Conservation (phyloP, 805 yeast genomes). For the Candida odintsovae region DNA sequence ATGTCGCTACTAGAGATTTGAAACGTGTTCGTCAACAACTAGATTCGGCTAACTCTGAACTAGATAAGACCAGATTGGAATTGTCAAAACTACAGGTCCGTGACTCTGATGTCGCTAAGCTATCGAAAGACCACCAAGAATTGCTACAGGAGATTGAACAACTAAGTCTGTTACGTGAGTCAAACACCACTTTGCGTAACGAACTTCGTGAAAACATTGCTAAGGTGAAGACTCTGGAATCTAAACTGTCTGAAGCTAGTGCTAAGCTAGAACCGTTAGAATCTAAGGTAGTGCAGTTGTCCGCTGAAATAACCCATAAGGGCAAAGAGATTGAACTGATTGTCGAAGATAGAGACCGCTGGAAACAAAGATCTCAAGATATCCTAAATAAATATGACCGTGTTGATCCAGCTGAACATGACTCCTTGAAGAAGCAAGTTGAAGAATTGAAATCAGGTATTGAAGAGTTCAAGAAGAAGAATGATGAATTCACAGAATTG, state of each 20-base stretch:
- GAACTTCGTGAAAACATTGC: slow-evolving; percentile 34
- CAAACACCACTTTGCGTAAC: slow-evolving; percentile 56
- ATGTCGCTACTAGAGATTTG: slow-evolving; percentile 47
- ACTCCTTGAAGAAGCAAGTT: slow-evolving; percentile 28
- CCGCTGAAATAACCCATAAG: slow-evolving; percentile 40
- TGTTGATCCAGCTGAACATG: slow-evolving; percentile 41
- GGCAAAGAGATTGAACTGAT: slow-evolving; percentile 42
- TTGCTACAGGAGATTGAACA: slow-evolving; percentile 52
- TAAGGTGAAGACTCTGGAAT: slow-evolving; percentile 34
- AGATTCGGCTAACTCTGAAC: slow-evolving; percentile 40
- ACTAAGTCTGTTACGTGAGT: slow-evolving; percentile 58
- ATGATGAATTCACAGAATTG: slow-evolving; percentile 18
- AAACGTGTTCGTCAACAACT: slow-evolving; percentile 46
- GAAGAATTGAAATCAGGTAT: slow-evolving; percentile 17
- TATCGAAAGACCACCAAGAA: slow-evolving; percentile 35
- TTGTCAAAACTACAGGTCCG: slow-evolving; percentile 33
- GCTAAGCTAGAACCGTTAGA: slow-evolving; percentile 41
- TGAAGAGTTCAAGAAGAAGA: slow-evolving; percentile 20
- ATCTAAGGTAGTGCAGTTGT: slow-evolving; percentile 30
- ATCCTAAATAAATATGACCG: slow-evolving; percentile 39
- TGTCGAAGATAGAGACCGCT: slow-evolving; percentile 50
- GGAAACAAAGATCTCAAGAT: slow-evolving; percentile 50
- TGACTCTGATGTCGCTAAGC: slow-evolving; percentile 16
- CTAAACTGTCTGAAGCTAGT: slow-evolving; percentile 27
- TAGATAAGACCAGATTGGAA: slow-evolving; percentile 47